Percentiles rank a stretch among this genome's conserved stretches.
These are phyloP conservation scores for Gonium pectorale DNA, from an alignment of 139 green algal genomes.

Conservation along the genomic window DNA sequence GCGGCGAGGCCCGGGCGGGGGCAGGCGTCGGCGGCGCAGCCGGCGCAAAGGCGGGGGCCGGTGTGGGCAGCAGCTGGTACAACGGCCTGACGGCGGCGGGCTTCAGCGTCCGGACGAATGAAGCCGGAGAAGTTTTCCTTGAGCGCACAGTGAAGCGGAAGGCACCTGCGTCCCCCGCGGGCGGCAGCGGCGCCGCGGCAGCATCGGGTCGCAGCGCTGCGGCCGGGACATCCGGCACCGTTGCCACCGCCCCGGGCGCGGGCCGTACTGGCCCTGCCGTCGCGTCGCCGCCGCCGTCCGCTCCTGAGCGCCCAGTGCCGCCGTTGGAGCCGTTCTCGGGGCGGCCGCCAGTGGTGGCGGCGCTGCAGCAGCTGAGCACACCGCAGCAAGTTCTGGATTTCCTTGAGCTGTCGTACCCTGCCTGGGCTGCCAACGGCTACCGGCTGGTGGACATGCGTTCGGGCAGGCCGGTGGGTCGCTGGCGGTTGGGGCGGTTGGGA, in stretches of 20 bases:
- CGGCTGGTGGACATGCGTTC: slow-evolving; percentile 2
- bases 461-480: slow-evolving; percentile 1
- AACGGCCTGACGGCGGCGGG: slow-evolving; percentile 17
- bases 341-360: neutral
- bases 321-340: neutral
- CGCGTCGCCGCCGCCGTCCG: neutral
- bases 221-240: neutral
- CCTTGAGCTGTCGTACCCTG: slow-evolving; percentile 21
- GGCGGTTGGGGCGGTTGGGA: neutral
- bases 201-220: neutral
- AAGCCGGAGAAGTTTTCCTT: slow-evolving; percentile 27
- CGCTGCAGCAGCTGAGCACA: neutral
- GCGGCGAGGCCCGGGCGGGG: neutral
- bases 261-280: neutral
- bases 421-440: slow-evolving; percentile 41
- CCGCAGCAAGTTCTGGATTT: slow-evolving; percentile 39
- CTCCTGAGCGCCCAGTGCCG: neutral
- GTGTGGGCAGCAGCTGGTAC: neutral
- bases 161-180: neutral
- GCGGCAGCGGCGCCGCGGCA: neutral
- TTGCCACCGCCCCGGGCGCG: neutral
- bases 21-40: neutral
- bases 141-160: slow-evolving; percentile 1
- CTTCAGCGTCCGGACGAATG: slow-evolving; percentile 6
- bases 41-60: neutral